Evolutionary conservation across 441 rosid genomes (phyloP).

Genomic region (Cnidoscolus chayamansa): DNA sequence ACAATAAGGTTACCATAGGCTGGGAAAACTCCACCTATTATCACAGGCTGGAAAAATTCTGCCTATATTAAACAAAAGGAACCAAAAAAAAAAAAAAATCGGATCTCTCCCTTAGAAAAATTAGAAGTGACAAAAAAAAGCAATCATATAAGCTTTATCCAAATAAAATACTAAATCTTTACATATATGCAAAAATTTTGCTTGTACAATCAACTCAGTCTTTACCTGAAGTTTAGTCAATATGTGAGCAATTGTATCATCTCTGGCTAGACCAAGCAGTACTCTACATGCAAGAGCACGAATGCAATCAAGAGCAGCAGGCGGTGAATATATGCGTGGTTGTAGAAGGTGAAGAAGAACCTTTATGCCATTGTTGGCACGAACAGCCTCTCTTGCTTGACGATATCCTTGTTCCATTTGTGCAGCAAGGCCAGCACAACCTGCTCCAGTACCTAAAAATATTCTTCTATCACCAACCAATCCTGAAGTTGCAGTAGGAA

Average conservation of each 20-base stretch:
- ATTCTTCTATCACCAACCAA: slow-evolving; percentile 97
- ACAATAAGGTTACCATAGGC: neutral
- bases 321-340: slow-evolving; percentile 82
- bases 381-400: slow-evolving; percentile 95
- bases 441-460: slow-evolving; percentile 92
- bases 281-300: slow-evolving; percentile 97
- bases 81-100: neutral
- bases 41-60: neutral
- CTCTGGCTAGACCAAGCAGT: slow-evolving; percentile 98
- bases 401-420: slow-evolving; percentile 97
- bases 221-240: slow-evolving; percentile 95
- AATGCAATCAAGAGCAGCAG: slow-evolving; percentile 88
- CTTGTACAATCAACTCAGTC: neutral
- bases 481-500: slow-evolving; percentile 67
- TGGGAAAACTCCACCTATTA: neutral
- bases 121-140: neutral
- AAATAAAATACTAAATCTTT: neutral
- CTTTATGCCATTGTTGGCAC: slow-evolving; percentile 95
- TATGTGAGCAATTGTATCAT: slow-evolving; percentile 92
- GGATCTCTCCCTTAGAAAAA: no score
- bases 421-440: slow-evolving; percentile 97
- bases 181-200: neutral
- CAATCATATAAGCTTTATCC: neutral
- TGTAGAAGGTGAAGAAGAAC: slow-evolving; percentile 95
- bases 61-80: neutral